Evolutionary conservation across 2,329 filamentous ascomycete genomes (phyloP), one percentile per base, ranked within the genome.

Genomic region (Phialocephala subalpina): DNA sequence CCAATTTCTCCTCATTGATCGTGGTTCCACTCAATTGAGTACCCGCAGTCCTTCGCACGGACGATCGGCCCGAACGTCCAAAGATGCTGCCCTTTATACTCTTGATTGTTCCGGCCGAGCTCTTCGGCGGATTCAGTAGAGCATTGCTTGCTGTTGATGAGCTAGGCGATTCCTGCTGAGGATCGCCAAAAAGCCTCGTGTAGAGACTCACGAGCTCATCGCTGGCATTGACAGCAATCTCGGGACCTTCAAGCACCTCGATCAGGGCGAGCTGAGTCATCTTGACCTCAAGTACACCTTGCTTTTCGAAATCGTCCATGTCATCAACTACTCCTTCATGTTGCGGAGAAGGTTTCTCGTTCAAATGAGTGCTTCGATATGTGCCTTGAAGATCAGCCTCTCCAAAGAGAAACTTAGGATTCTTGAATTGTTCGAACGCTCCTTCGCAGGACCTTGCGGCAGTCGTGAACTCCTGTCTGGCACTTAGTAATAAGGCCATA

Each of bases 261-360:
- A 96, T 79, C 22, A 99, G 85, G 3, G 92, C 86, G 66, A 99
- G 83, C 74, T 98, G 94, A 12, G 95, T 97, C 87, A 98, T 97
- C 78, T 97, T 97, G 67, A 97, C 89, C 78, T 98, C 92, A n/a
- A 99, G 80, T 49, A 99, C 90, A 58, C 88, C 87, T 77, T 94
- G 92, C 75, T 94, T 97, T 76, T 98, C 94, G 29, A 89, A 87
- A 65, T 90, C 87, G 68, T 93, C 91, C 88, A 97, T 92, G 53
- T 92, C 88, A 70, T 95, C 91, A 0, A 97, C 85, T 56, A 92
- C 76, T 3, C 89, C 88, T 69, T 72, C 71, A 59, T 74, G 77
- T 29, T 64, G 70, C 69, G 63, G 63, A 22, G 57, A 58, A 20
- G 70, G 58, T 57, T 77, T 79, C 55, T 80, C 79, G 47, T 91